A percentile compares a stretch with the other conserved stretches of the same genome.
phyloP scores from a whole-genome alignment of 2,329 filamentous ascomycete genomes.

The Stemphylium beticola region DNA sequence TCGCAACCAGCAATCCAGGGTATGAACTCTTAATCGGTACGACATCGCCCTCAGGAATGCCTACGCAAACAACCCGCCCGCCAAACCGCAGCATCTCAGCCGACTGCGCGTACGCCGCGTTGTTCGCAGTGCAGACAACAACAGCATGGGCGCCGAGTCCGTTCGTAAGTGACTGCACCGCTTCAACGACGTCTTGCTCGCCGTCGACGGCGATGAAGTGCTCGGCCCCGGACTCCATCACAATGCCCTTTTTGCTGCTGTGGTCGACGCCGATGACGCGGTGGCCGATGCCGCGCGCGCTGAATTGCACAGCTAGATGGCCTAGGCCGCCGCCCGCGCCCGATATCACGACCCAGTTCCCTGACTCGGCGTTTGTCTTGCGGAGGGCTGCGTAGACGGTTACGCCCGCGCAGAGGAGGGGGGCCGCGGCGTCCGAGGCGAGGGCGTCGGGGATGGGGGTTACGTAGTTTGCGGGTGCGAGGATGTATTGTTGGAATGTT shows the following conservation, averaged over 20 bases:
- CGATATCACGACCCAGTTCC: slow-evolving; percentile 65
- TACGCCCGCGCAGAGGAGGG: slow-evolving; percentile 70
- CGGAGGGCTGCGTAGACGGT: slow-evolving; percentile 71
- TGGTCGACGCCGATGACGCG: slow-evolving; percentile 71
- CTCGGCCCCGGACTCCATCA: slow-evolving; percentile 67
- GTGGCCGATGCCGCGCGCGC: slow-evolving; percentile 64
- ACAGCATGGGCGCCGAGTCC: slow-evolving; percentile 67
- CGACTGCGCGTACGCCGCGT: slow-evolving; percentile 53
- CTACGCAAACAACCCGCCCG: slow-evolving; percentile 55
- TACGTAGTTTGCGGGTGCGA: slow-evolving; percentile 70
- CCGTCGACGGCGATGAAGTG: slow-evolving; percentile 69
- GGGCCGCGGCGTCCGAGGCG: slow-evolving; percentile 66
- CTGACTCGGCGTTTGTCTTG: slow-evolving; percentile 64
- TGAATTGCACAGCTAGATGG: slow-evolving; percentile 68
- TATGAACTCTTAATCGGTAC: slow-evolving; percentile 52
- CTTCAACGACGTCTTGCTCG: slow-evolving; percentile 57
- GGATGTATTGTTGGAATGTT: slow-evolving; percentile 74
- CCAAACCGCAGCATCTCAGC: slow-evolving; percentile 54
- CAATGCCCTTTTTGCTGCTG: slow-evolving; percentile 67
- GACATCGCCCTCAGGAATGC: slow-evolving; percentile 56
- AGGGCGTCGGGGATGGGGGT: slow-evolving; percentile 71
- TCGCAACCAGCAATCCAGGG: slow-evolving; percentile 51
- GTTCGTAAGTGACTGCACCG: slow-evolving; percentile 63
- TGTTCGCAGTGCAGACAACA: slow-evolving; percentile 60
- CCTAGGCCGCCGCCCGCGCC: slow-evolving; percentile 68